A percentile compares a stretch with the other conserved stretches of the same genome.
Conservation (phyloP, 257 asterid species). For the Lycium barbarum region DNA sequence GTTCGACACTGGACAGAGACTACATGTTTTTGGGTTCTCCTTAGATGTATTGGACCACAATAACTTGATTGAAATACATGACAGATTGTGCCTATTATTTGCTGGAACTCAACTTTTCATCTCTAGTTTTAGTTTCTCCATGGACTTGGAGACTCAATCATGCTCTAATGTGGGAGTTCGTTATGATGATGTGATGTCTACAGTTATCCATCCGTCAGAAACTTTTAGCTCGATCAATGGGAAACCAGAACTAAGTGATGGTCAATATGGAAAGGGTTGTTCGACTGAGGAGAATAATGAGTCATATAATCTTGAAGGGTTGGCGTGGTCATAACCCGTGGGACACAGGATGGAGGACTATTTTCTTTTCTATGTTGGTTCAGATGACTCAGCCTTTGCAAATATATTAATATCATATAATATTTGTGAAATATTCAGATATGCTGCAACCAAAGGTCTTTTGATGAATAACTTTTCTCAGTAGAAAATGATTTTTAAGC, state of each 20-base stretch:
- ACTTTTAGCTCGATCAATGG: slow-evolving; percentile 36
- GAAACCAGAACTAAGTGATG: slow-evolving; percentile 38
- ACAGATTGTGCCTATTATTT: too few relatives aligned
- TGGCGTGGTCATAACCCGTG: slow-evolving; percentile 77
- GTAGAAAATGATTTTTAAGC: slow-evolving; percentile 70
- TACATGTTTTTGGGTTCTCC: too few relatives aligned
- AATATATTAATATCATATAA: slow-evolving; percentile 73
- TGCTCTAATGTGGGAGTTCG: slow-evolving; percentile 43
- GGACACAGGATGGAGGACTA: slow-evolving; percentile 79
- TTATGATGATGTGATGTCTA: slow-evolving; percentile 66
- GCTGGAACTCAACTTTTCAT: too few relatives aligned
- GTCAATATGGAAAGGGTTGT: slow-evolving; percentile 37
- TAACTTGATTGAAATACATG: too few relatives aligned
- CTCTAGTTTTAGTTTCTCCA: too few relatives aligned
- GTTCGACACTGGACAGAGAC: too few relatives aligned
- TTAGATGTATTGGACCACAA: too few relatives aligned
- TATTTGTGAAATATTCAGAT: slow-evolving; percentile 85
- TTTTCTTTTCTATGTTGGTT: slow-evolving; percentile 79
- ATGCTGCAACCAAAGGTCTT: slow-evolving; percentile 65
- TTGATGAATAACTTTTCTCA: slow-evolving; percentile 65
- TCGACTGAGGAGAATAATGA: slow-evolving; percentile 44
- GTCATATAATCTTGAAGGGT: slow-evolving; percentile 66
- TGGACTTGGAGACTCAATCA: slow-evolving; percentile 22
- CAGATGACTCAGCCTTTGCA: slow-evolving; percentile 74
- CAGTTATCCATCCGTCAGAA: slow-evolving; percentile 59